A percentile compares a stretch with the other conserved stretches of the same genome.
phyloP scores from a whole-genome alignment of 768 basidiomycete species.

The Lactarius tabidus region DNA sequence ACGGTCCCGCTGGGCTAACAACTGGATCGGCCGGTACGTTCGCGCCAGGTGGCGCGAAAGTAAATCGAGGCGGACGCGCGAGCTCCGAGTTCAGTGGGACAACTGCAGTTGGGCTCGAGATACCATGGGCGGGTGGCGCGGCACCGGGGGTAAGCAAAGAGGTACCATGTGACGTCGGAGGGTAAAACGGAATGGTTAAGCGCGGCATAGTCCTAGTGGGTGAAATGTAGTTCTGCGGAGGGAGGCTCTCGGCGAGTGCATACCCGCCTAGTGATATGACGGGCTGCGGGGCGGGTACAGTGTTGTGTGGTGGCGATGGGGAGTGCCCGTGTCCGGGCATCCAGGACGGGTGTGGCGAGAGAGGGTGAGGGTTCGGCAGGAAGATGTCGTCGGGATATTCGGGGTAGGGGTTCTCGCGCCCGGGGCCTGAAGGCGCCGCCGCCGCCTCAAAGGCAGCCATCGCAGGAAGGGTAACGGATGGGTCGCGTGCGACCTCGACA shows the following conservation, averaged over 20 bases:
- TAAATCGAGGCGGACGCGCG: conserved; percentile 17
- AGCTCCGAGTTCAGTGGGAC: conserved; percentile 20
- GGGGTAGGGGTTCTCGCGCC: neutral
- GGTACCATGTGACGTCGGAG: conserved; percentile 1
- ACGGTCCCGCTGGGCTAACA: neutral
- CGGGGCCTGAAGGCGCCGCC: neutral
- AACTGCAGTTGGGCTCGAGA: neutral
- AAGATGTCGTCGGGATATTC: neutral
- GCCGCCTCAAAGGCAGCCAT: neutral
- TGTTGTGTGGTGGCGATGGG: neutral
- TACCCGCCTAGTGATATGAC: conserved; percentile 7
- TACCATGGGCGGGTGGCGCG: neutral
- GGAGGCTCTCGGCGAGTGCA: conserved; percentile 12
- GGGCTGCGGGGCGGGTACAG: neutral
- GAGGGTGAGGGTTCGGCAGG: neutral
- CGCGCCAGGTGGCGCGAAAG: conserved; percentile 13
- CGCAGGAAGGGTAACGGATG: neutral
- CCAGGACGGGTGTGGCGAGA: conserved; percentile 13
- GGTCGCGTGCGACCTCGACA: conserved; percentile 3
- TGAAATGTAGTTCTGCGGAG: conserved; percentile 14
- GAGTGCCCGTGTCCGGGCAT: neutral
- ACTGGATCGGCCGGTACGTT: conserved; percentile 17
- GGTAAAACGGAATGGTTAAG: conserved; percentile 4
- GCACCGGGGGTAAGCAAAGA: neutral
- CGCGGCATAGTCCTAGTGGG: neutral